phyloP scores from a whole-genome alignment of 73 alveolate species.

The Paramecium sexaurelia region DNA sequence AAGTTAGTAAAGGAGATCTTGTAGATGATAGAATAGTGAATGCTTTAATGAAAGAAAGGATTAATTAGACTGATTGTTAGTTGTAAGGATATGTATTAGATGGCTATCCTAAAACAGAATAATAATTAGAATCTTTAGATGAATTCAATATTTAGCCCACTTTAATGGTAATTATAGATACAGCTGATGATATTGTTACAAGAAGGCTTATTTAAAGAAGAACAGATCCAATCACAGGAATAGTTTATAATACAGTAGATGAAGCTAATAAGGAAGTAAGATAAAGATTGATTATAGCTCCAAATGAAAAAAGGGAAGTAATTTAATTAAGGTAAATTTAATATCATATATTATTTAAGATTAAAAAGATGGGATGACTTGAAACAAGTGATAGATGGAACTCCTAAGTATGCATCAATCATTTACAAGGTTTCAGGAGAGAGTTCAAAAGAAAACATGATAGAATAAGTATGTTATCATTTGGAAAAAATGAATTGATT shows the following conservation, averaged over 20 bases:
- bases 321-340: neutral
- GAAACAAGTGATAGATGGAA: slow-evolving; percentile 40
- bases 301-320: slow-evolving; percentile 45
- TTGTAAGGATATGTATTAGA: slow-evolving; percentile 95
- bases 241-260: slow-evolving; percentile 37
- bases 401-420: slow-evolving; percentile 55
- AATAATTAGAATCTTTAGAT: slow-evolving; percentile 81
- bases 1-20: slow-evolving; percentile 80
- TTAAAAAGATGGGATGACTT: slow-evolving; percentile 69
- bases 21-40: slow-evolving; percentile 87
- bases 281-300: slow-evolving; percentile 29
- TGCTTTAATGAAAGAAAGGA: slow-evolving; percentile 81
- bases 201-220: slow-evolving; percentile 74
- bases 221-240: slow-evolving; percentile 85
- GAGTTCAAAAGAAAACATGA: neutral
- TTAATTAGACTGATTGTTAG: slow-evolving; percentile 85
- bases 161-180: slow-evolving; percentile 78
- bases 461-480: slow-evolving; percentile 61
- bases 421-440: slow-evolving; percentile 62
- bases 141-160: slow-evolving; percentile 82
- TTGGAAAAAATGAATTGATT: slow-evolving; percentile 62
- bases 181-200: slow-evolving; percentile 72
- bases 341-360: neutral
- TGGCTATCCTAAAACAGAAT: slow-evolving; percentile 90
- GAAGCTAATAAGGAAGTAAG: slow-evolving; percentile 72